Conservation (phyloP, 1,139 yeast species). For the Debaryomycetaceae sp. region DNA sequence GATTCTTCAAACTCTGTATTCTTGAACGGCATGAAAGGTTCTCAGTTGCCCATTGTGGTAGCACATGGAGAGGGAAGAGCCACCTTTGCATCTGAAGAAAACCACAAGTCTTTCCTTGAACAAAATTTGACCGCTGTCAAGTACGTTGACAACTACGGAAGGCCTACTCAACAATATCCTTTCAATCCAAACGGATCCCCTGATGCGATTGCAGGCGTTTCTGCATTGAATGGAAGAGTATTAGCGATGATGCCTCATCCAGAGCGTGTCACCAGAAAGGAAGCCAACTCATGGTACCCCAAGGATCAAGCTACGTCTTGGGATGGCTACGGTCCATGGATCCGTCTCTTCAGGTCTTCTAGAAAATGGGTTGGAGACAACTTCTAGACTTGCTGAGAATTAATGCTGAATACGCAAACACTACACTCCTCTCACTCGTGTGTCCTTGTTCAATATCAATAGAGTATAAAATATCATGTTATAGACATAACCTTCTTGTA, state of each 20-base stretch:
- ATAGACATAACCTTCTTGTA: not conserved
- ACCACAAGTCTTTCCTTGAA: slow-evolving; percentile 42
- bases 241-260: slow-evolving; percentile 99
- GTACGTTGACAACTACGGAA: slow-evolving; percentile 89
- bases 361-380: slow-evolving; percentile 82
- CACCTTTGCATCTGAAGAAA: slow-evolving; percentile 47
- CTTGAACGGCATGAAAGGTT: slow-evolving; percentile 87
- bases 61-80: slow-evolving; percentile 99
- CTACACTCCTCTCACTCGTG: not conserved
- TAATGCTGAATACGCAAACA: slow-evolving; percentile 3
- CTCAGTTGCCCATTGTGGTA: slow-evolving; percentile 91
- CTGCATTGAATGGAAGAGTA: slow-evolving; percentile 89
- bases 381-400: slow-evolving; percentile 8
- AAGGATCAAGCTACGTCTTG: slow-evolving; percentile 57
- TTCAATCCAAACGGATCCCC: slow-evolving; percentile 97
- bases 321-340: slow-evolving; percentile 91
- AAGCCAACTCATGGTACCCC: slow-evolving; percentile 91
- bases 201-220: slow-evolving; percentile 88
- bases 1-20: slow-evolving; percentile 64
- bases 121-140: slow-evolving; percentile 61
- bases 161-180: slow-evolving; percentile 78
- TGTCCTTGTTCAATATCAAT: not conserved
- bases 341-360: slow-evolving; percentile 87
- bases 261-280: slow-evolving; percentile 87
- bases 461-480: not conserved